phyloP scores from a whole-genome alignment of 306 rosid genomes.

The Cicer chorassanicum region DNA sequence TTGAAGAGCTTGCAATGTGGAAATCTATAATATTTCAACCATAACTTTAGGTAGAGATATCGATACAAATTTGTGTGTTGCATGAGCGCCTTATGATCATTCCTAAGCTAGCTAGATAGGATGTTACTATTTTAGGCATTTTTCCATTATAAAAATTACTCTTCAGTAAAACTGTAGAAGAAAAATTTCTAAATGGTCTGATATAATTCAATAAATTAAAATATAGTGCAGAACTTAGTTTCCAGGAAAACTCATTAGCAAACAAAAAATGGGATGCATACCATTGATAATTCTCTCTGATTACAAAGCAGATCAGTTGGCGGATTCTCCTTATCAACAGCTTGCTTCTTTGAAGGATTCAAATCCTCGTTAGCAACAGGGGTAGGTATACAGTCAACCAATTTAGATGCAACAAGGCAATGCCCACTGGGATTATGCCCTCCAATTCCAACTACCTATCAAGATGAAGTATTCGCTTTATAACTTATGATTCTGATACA shows the following conservation, averaged over 20 bases:
- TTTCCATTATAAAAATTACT: background rate
- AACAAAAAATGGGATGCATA: conserved; percentile 39
- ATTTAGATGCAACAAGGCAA: conserved; percentile 84
- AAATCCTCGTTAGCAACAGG: conserved; percentile 50
- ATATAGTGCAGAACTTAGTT: conserved; percentile 15
- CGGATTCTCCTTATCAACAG: conserved; percentile 64
- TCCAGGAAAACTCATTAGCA: conserved; percentile 31
- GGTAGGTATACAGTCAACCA: conserved; percentile 71
- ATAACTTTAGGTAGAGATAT: background rate
- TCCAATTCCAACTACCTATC: conserved; percentile 85
- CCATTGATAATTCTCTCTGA: conserved; percentile 74
- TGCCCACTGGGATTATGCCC: conserved; percentile 99
- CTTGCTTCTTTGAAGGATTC: conserved; percentile 79
- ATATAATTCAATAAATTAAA: conserved; percentile 21
- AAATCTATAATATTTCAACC: conserved; percentile 26
- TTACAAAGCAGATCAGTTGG: conserved; percentile 47
- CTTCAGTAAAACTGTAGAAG: conserved; percentile 26
- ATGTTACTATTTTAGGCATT: conserved; percentile 13
- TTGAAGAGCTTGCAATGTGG: background rate
- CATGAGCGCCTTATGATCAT: conserved; percentile 10
- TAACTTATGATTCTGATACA: conserved; percentile 28
- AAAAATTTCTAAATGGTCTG: background rate
- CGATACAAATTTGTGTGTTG: conserved; percentile 8
- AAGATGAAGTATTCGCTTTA: conserved; percentile 43
- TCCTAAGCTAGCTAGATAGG: conserved; percentile 34